Percentiles rank a stretch among this genome's conserved stretches.
Evolutionary conservation across 169 alveolate genomes (phyloP).

Genomic region (Perkinsus olseni): DNA sequence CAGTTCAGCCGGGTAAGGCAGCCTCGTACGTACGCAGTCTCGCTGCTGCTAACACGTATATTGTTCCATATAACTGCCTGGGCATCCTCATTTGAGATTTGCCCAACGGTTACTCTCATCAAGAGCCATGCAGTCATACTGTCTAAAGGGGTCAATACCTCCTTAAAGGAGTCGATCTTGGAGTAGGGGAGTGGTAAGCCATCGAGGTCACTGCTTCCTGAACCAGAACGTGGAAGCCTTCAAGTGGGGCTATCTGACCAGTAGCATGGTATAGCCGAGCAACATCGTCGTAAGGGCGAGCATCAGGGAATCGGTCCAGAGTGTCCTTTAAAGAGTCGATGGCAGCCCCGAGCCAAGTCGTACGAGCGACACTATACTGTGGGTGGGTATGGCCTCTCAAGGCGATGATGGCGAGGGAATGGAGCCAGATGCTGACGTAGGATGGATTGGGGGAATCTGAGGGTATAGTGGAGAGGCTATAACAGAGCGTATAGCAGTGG

Average conservation of each 20-base stretch:
- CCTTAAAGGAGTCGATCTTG: neutral
- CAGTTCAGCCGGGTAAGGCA: neutral
- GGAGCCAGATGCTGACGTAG: neutral
- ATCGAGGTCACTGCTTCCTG: neutral
- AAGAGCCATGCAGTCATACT: neutral
- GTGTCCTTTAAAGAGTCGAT: neutral
- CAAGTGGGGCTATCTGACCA: neutral
- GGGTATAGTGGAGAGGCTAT: neutral
- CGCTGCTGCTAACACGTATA: neutral
- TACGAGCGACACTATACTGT: neutral
- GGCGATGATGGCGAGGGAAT: neutral
- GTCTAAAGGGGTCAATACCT: neutral
- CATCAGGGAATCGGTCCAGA: neutral
- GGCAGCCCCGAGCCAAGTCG: neutral
- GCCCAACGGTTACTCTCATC: neutral
- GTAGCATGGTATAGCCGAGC: neutral
- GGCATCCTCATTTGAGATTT: neutral
- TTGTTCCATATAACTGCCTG: neutral
- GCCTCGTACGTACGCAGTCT: neutral
- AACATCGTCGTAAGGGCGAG: neutral
- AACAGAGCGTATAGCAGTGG: neutral
- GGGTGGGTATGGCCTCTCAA: neutral
- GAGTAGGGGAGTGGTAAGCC: neutral
- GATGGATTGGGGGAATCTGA: neutral
- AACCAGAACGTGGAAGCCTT: neutral